Base-by-base conservation (phyloP, 257 asterid genomes). In the Buddleja alternifolia region DNA sequence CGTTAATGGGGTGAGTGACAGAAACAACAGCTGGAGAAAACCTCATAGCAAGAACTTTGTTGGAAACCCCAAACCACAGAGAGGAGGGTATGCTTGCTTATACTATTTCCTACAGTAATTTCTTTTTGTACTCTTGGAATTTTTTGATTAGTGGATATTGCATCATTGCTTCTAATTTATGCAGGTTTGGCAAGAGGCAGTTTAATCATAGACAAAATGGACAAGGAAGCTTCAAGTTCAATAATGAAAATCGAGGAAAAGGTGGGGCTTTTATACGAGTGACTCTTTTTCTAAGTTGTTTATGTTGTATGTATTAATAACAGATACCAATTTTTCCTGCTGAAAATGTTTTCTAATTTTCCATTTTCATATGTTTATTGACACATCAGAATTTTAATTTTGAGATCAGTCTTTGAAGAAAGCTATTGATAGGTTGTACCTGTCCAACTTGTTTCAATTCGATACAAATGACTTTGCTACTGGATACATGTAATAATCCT, bases 171-270 rank as follows among this genome's bases (percentile, higher is more conserved):
- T 39, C 69, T 51, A 70, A 52, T 69, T 65, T 72, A 62, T 78
- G 60, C 88, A 85, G 89, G 59, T 79, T 53, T 82, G 62, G 57
- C 72, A 88, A 79, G 74, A 73, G 69, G 66, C 82, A 69, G 59
- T 72, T 75, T 67, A 76, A 73, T 67, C 67, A 63, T 29, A 77
- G 61, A 60, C 90, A 82, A 60, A 81, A 73, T 66, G 63, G 77
- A 16, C 88, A 60, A 41, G 86, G 89, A 72, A 89, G 80, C 76
- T 73, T 80, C 81, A 81, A 75, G 61, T 71, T 60, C 29, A 75
- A 79, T 67, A 82, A 80, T 71, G 78, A 72, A 52, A 77, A 65
- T 73, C 74, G 63, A 46, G 84, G 70, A 80, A 84, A 77, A 89
- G 95, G 97, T 92, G 64, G 48, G 77, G 63, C 20, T 24, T 59